Conservation (phyloP, 192 early-diverging fungal genomes). For the Pecoramyces ruminantium region DNA sequence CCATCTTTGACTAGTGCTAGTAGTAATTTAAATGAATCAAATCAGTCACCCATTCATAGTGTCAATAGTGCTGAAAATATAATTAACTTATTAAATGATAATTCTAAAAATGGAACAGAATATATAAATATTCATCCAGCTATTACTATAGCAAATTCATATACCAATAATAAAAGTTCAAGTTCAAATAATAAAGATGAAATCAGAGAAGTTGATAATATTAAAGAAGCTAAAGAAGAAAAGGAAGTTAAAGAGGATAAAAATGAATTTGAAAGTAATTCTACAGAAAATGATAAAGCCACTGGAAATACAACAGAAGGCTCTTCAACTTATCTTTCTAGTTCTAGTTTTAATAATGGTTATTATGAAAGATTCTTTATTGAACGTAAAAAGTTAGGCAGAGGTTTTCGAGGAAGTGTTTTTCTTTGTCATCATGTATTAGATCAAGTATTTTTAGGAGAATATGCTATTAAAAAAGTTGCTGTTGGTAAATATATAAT, state of each 20-base stretch:
- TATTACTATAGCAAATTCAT: background rate
- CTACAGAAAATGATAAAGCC: background rate
- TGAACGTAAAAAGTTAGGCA: slow-evolving; percentile 70
- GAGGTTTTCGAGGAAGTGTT: slow-evolving; percentile 77
- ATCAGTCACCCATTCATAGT: background rate
- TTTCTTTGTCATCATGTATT: slow-evolving; percentile 59
- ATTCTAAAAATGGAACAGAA: background rate
- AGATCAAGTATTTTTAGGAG: slow-evolving; percentile 21
- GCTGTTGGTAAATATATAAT: slow-evolving; percentile 43
- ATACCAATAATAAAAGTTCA: too few relatives aligned
- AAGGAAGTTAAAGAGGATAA: too few relatives aligned
- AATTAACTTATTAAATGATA: background rate
- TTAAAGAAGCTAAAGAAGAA: too few relatives aligned
- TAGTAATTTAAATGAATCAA: background rate
- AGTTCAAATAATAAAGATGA: too few relatives aligned
- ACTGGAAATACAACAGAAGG: background rate
- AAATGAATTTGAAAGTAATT: too few relatives aligned
- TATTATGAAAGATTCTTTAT: slow-evolving; percentile 90
- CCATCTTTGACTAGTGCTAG: background rate
- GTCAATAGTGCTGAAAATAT: background rate
- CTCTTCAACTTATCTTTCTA: slow-evolving; percentile 22
- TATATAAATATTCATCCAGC: background rate
- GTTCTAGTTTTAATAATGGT: slow-evolving; percentile 74
- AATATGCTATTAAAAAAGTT: slow-evolving; percentile 89
- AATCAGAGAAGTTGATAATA: too few relatives aligned